A percentile compares a stretch with the other conserved stretches of the same genome.
Evolutionary conservation across 495 filamentous ascomycete species (phyloP).

Genomic region (Neurospora hispaniola): DNA sequence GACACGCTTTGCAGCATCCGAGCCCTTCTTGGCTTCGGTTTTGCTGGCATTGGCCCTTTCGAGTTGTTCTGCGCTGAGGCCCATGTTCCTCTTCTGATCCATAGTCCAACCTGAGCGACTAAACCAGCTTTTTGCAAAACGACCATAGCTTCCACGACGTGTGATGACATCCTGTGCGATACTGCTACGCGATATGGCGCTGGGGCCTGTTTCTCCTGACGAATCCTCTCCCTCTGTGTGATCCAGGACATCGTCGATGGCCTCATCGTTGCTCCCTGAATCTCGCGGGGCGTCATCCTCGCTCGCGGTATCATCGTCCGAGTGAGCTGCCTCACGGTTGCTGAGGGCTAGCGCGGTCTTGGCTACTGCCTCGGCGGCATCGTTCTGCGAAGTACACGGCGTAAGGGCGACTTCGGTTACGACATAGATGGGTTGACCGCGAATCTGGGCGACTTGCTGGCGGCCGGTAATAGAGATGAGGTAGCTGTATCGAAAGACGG

Average conservation of each 20-base stretch:
- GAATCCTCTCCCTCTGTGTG: constrained; percentile 1
- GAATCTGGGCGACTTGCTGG: constrained; percentile 78
- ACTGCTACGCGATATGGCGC: constrained; percentile 29
- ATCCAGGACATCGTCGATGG: constrained; percentile 17
- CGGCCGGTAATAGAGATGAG: constrained; percentile 75
- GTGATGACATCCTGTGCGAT: constrained; percentile 78
- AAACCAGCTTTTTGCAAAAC: constrained; percentile 85
- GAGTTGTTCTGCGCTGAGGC: constrained; percentile 35
- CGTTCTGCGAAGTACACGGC: constrained; percentile 63
- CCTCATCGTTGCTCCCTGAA: constrained; percentile 14
- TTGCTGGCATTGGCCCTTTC: constrained; percentile 4
- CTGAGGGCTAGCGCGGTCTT: constrained; percentile 46
- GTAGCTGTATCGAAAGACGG: constrained; percentile 62
- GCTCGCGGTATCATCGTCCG: constrained; percentile 17
- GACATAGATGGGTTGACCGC: constrained; percentile 71
- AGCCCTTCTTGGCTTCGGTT: constrained; percentile 5
- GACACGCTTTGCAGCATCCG: constrained; percentile 3
- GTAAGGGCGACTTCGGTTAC: constrained; percentile 81
- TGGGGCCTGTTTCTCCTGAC: constrained; percentile 32
- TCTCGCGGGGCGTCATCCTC: constrained; percentile 28
- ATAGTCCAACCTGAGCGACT: constrained; percentile 66
- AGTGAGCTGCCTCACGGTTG: constrained; percentile 22
- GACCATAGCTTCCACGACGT: constrained; percentile 67
- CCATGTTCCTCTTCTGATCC: constrained; percentile 46
- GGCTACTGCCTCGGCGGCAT: constrained; percentile 59